These are phyloP conservation scores for Acacia confusa DNA, from an alignment of 306 rosid genomes.

Conservation along the genomic window DNA sequence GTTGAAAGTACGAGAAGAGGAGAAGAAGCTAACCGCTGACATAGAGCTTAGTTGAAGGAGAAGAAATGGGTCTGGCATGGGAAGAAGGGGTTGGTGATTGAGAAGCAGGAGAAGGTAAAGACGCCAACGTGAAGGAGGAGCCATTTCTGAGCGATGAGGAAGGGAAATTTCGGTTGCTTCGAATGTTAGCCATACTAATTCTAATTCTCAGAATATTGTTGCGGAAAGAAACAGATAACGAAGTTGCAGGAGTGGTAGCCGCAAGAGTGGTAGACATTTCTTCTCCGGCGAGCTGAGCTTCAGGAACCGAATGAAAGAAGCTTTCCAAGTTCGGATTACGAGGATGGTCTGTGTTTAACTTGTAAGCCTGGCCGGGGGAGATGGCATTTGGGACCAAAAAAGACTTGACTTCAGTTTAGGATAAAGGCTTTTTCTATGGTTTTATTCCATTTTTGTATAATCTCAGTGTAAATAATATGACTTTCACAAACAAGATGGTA, in stretches of 20 bases:
- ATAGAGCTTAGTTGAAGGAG: slow-evolving; percentile 66
- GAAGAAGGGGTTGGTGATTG: slow-evolving; percentile 37
- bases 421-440: no score
- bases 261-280: slow-evolving; percentile 33
- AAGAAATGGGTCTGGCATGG: background rate
- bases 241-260: background rate
- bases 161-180: slow-evolving; percentile 22
- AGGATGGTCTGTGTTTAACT: background rate
- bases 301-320: background rate
- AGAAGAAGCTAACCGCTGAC: slow-evolving; percentile 69
- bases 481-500: no score
- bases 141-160: slow-evolving; percentile 29
- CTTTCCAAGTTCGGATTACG: background rate
- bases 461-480: no score
- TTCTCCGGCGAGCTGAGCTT: background rate
- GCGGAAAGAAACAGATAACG: slow-evolving; percentile 6
- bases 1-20: background rate
- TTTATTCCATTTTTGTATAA: no score
- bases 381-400: background rate
- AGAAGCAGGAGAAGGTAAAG: slow-evolving; percentile 48
- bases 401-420: background rate
- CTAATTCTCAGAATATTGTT: slow-evolving; percentile 6
- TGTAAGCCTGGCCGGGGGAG: no score
- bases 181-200: slow-evolving; percentile 15
- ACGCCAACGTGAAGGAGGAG: slow-evolving; percentile 37